Conservation (phyloP, 192 early-diverging fungal genomes). For the Jimgerdemannia lactiflua region DNA sequence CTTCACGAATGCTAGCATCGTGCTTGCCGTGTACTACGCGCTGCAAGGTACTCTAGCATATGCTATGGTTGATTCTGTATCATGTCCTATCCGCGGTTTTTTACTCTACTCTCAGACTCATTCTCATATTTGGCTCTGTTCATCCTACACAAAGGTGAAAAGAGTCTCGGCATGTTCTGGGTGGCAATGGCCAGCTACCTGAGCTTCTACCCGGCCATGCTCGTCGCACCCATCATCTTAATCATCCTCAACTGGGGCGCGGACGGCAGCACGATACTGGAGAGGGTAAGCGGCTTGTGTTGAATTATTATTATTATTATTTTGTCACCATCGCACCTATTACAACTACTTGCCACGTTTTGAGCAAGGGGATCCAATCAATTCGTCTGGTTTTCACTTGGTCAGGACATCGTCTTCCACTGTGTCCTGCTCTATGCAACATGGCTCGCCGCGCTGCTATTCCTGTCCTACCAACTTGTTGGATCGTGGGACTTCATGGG, state of each 20-base stretch:
- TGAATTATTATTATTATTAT: not conserved
- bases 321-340: not conserved
- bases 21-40: slow-evolving; percentile 70
- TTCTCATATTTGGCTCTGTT: not conserved
- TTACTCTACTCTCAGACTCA: not conserved
- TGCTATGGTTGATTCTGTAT: not conserved
- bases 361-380: too few species aligned
- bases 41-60: slow-evolving; percentile 36
- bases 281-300: not conserved
- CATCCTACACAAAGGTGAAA: slow-evolving; percentile 36
- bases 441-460: slow-evolving; percentile 41
- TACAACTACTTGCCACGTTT: not conserved
- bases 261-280: not conserved
- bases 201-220: slow-evolving; percentile 83
- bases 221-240: slow-evolving; percentile 59
- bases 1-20: slow-evolving; percentile 74
- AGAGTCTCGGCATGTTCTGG: slow-evolving; percentile 59
- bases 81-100: too few species aligned
- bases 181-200: slow-evolving; percentile 81
- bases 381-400: not conserved
- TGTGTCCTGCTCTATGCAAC: not conserved
- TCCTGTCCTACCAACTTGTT: slow-evolving; percentile 54
- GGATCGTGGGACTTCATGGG: slow-evolving; percentile 69
- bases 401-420: not conserved
- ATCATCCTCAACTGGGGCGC: slow-evolving; percentile 4